Evolutionary conservation across 805 yeast species (phyloP), one percentile per base, ranked within the genome.

Genomic region (Kockiozyma suomiensis): DNA sequence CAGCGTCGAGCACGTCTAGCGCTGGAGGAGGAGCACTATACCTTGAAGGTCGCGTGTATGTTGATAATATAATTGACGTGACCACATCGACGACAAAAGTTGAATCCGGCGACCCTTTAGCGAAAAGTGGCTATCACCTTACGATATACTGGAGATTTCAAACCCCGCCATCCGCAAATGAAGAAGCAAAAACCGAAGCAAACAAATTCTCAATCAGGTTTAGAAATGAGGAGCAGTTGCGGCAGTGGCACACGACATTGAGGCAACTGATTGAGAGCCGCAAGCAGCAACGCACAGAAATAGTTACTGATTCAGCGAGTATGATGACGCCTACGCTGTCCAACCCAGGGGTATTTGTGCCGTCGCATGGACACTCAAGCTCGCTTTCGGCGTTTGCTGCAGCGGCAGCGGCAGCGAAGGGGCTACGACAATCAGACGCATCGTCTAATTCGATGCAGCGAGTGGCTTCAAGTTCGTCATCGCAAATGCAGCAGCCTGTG

Each of bases 141-240:
- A 56, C 64, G 17, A 54, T 66, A 10, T 30, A 28, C 42, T 65
- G 68, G 66, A 37, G 50, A n/a, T 50, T 56, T 30, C 65, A 58
- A 17, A n/a, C n/a, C n/a, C n/a, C n/a, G n/a, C n/a, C n/a, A n/a
- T 19, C 61, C 7, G 79, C 75, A 70, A 94, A 96, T 7, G 84
- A 86, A 54, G 40, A 33, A 1, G 40, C 48, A 42, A 15, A 10
- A 38, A 85, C 84, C 68, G 97, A 92, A 66, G 85, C 88, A 30
- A 97, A 97, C 13, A 84, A 89, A 19, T 91, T 94, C 68, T 83
- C 90, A 17, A 80, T 94, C 70, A 81, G 89, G 58, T 90, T 90
- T 74, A 82, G 87, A 62, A 87, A 87, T 53, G 97, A 92, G 69
- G 98, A 94, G 72, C 79, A 80, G 17, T 79, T 96, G 65, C 81